Evolutionary conservation across 371 early-diverging fungal species (phyloP).

Genomic region (Actinomortierella ambigua): DNA sequence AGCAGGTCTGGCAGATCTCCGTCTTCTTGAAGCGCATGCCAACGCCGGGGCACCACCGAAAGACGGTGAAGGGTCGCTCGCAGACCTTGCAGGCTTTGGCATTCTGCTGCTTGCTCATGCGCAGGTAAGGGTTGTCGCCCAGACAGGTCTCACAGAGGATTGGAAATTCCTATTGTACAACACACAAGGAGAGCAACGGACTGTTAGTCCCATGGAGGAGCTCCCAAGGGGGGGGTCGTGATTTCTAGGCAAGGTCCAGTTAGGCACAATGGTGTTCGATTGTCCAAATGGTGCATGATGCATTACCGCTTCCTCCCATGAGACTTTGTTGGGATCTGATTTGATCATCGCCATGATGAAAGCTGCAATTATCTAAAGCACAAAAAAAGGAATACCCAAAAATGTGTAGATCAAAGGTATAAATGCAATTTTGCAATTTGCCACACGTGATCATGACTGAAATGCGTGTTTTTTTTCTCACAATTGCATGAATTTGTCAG

Average conservation of each 20-base stretch:
- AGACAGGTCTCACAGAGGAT: conserved; percentile 96
- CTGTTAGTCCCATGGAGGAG: too few species aligned
- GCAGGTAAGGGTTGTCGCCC: conserved; percentile 96
- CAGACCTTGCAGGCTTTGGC: conserved; percentile 97
- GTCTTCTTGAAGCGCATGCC: conserved; percentile 97
- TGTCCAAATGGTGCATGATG: too few species aligned
- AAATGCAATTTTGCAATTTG: conserved; percentile 2
- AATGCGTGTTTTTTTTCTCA: neutral
- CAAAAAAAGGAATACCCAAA: neutral
- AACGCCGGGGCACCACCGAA: conserved; percentile 95
- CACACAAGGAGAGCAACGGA: conserved; percentile 2
- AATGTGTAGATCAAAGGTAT: neutral
- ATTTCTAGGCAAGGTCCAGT: too few species aligned
- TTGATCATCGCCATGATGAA: conserved; percentile 60
- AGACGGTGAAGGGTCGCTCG: conserved; percentile 93
- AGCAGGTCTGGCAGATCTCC: conserved; percentile 96
- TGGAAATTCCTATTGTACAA: conserved; percentile 70
- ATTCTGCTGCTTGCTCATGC: conserved; percentile 89
- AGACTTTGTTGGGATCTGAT: conserved; percentile 73
- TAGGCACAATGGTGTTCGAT: too few species aligned
- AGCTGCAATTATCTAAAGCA: neutral
- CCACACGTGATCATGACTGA: neutral
- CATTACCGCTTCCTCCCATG: conserved; percentile 74
- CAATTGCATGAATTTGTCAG: neutral
- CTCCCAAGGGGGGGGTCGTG: too few species aligned